Conservation (phyloP, 139 green algal species). For the Astrephomene gubernaculifera region DNA sequence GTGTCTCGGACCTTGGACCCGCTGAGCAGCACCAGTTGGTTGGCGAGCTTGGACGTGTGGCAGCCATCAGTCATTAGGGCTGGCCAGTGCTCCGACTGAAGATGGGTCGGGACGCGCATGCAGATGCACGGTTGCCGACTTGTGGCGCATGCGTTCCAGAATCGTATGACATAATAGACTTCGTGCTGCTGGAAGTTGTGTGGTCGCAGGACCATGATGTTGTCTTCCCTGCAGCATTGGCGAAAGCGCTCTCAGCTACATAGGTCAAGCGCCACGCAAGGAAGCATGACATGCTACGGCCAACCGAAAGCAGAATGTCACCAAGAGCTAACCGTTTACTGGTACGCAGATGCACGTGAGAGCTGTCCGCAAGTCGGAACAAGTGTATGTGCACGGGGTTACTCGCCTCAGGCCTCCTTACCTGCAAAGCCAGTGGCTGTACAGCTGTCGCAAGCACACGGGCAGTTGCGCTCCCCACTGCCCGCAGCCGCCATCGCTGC, state of each 20-base stretch:
- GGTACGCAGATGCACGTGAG: too few species aligned
- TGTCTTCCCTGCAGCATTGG: constrained; percentile 41
- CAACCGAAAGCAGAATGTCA: neutral
- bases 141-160: neutral
- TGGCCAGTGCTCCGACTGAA: constrained; percentile 1
- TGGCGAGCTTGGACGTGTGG: neutral
- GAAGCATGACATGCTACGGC: neutral
- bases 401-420: neutral
- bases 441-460: too few species aligned
- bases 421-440: constrained; percentile 66
- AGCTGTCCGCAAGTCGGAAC: too few species aligned
- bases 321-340: too few species aligned
- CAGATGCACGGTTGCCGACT: constrained; percentile 8
- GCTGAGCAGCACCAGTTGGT: constrained; percentile 47
- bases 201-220: constrained; percentile 53
- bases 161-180: constrained; percentile 40
- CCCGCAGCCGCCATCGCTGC: constrained; percentile 2
- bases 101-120: constrained; percentile 9
- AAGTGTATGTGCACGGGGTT: neutral
- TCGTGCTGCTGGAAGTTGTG: constrained; percentile 49
- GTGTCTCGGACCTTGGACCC: neutral
- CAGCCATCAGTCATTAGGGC: neutral
- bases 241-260: too few species aligned
- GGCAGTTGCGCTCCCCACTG: constrained; percentile 55
- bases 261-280: constrained; percentile 30